phyloP scores from a whole-genome alignment of 495 filamentous ascomycete species.

The Xylaria grammica region DNA sequence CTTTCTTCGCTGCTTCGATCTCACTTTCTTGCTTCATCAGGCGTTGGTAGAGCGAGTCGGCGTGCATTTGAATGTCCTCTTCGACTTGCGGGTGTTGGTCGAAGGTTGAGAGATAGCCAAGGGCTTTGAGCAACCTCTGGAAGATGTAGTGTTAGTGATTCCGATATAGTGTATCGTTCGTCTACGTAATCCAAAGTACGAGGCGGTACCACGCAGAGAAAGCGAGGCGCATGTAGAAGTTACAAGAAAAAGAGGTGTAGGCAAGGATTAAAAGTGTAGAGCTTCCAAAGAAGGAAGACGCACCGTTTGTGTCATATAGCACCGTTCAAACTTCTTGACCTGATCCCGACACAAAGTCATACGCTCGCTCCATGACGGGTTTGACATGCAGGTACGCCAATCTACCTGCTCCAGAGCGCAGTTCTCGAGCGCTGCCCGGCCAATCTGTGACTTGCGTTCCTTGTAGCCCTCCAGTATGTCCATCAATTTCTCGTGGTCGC shows the following conservation, averaged over 20 bases:
- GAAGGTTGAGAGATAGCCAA: constrained; percentile 80
- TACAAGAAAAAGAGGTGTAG: not conserved
- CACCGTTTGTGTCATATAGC: constrained; percentile 82
- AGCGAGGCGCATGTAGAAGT: no score
- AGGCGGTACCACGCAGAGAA: not conserved
- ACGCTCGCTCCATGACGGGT: constrained; percentile 61
- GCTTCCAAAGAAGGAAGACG: constrained; percentile 32
- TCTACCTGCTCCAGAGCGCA: constrained; percentile 84
- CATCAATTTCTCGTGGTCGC: constrained; percentile 72
- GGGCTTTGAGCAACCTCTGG: constrained; percentile 82
- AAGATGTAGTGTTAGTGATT: not conserved
- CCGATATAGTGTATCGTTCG: constrained; percentile 11
- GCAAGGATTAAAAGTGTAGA: not conserved
- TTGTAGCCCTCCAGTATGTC: constrained; percentile 85
- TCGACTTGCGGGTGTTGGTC: constrained; percentile 70
- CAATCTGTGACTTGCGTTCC: constrained; percentile 76
- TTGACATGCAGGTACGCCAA: constrained; percentile 75
- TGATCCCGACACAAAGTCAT: constrained; percentile 77
- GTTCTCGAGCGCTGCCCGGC: constrained; percentile 87
- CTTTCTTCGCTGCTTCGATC: constrained; percentile 68
- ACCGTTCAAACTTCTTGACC: constrained; percentile 73
- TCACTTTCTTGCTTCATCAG: constrained; percentile 78
- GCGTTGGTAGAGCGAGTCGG: constrained; percentile 83
- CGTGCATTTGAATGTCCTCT: constrained; percentile 94
- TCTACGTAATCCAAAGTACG: no score